These are phyloP conservation scores for Podospora tetraspora DNA, from an alignment of 495 filamentous ascomycete genomes.

Conservation along the genomic window DNA sequence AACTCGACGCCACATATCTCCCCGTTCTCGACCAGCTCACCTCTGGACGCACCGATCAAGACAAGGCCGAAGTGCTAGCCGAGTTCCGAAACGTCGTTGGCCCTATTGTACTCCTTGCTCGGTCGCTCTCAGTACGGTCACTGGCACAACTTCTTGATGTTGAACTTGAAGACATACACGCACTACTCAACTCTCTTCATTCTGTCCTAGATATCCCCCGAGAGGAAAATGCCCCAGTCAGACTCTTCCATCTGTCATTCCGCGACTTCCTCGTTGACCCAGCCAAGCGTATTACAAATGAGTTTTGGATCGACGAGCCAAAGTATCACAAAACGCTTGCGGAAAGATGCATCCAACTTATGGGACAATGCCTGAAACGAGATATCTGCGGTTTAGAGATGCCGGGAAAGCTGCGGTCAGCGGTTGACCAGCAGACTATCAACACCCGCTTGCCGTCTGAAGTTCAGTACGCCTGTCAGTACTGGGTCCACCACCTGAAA, in stretches of 20 bases:
- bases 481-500: constrained; percentile 45
- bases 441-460: constrained; percentile 25
- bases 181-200: constrained; percentile 25
- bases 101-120: constrained; percentile 24
- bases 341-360: constrained; percentile 32
- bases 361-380: constrained; percentile 28
- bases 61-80: constrained; percentile 7
- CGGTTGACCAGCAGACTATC: constrained; percentile 17
- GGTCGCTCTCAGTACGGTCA: constrained; percentile 13
- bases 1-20: constrained; percentile 33
- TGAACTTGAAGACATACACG: constrained; percentile 9
- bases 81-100: constrained; percentile 21
- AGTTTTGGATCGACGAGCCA: too few species aligned
- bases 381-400: constrained; percentile 36
- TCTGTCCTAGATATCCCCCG: too few species aligned
- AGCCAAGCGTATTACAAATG: too few species aligned
- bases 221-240: too few species aligned
- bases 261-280: too few species aligned
- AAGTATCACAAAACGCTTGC: too few species aligned
- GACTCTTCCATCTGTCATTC: too few species aligned
- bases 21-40: constrained; percentile 29
- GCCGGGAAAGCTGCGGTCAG: constrained; percentile 27
- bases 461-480: constrained; percentile 34
- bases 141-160: constrained; percentile 19
- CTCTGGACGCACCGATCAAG: constrained; percentile 9